A percentile compares a stretch with the other conserved stretches of the same genome.
Conservation (phyloP, 2,329 filamentous ascomycete species). For the Penicillium freii region DNA sequence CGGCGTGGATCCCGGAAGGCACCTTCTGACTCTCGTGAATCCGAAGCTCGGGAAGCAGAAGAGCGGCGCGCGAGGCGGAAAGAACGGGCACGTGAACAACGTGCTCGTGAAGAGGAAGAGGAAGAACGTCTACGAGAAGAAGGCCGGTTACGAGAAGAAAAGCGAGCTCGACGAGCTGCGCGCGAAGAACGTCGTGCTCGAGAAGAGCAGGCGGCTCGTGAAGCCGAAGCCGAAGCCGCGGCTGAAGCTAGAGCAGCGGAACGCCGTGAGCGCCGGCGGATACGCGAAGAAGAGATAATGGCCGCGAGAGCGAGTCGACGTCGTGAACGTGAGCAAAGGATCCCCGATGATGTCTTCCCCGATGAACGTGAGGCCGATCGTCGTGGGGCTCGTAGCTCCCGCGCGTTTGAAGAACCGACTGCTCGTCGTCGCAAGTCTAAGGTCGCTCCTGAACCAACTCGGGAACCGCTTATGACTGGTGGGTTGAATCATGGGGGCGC, state of each 20-base stretch:
- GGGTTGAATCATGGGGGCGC: constrained; percentile 17
- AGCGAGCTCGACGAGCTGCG: constrained; percentile 58
- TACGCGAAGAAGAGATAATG: constrained; percentile 35
- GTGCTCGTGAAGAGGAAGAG: constrained; percentile 48
- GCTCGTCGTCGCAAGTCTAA: constrained; percentile 39
- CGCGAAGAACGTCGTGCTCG: constrained; percentile 28
- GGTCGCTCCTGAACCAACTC: constrained; percentile 21
- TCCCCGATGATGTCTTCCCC: constrained; percentile 24
- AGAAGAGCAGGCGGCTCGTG: constrained; percentile 24
- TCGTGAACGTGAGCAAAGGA: constrained; percentile 33
- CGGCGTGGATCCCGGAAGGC: constrained; percentile 45
- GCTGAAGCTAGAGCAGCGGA: constrained; percentile 41
- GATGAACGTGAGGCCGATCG: constrained; percentile 31
- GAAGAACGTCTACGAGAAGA: constrained; percentile 23
- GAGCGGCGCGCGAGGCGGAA: constrained; percentile 34
- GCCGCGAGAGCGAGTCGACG: constrained; percentile 34
- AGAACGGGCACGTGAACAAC: constrained; percentile 36
- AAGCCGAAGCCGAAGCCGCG: constrained; percentile 31
- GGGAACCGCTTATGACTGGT: constrained; percentile 33
- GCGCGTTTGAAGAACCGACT: constrained; percentile 36
- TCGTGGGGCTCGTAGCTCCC: constrained; percentile 25
- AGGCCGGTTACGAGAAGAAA: constrained; percentile 22
- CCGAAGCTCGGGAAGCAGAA: constrained; percentile 40
- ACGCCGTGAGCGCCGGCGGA: constrained; percentile 41
- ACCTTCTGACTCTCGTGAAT: constrained; percentile 36